A percentile compares a stretch with the other conserved stretches of the same genome.
phyloP scores from a whole-genome alignment of 305 asterid species.

The Fraxinus baroniana region DNA sequence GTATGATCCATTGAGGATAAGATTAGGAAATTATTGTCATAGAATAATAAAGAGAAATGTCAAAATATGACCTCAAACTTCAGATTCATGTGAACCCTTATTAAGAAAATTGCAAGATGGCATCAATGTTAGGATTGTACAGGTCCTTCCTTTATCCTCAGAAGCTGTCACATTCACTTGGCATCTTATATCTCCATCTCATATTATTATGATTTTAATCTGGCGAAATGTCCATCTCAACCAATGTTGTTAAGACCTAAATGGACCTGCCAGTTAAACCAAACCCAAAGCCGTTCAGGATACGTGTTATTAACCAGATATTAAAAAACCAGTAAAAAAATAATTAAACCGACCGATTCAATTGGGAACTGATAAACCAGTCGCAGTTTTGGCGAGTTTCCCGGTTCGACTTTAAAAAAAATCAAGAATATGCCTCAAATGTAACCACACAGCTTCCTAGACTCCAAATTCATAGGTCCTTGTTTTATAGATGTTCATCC shows the following conservation, averaged over 20 bases:
- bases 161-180: neutral
- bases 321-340: neutral
- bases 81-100: neutral
- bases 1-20: neutral
- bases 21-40: neutral
- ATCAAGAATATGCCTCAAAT: neutral
- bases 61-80: neutral
- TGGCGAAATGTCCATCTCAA: neutral
- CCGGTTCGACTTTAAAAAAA: neutral
- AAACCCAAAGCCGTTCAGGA: neutral
- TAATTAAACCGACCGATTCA: neutral
- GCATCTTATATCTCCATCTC: neutral
- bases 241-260: neutral
- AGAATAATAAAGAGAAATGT: neutral
- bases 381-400: neutral
- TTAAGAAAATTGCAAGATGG: neutral
- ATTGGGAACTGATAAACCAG: neutral
- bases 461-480: neutral
- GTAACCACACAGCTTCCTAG: neutral
- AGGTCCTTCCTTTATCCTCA: neutral
- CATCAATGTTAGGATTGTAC: neutral
- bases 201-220: neutral
- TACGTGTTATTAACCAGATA: neutral
- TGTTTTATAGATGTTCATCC: neutral
- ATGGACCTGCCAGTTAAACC: neutral